phyloP scores from a whole-genome alignment of 305 asterid genomes.

The Fraxinus ornus region DNA sequence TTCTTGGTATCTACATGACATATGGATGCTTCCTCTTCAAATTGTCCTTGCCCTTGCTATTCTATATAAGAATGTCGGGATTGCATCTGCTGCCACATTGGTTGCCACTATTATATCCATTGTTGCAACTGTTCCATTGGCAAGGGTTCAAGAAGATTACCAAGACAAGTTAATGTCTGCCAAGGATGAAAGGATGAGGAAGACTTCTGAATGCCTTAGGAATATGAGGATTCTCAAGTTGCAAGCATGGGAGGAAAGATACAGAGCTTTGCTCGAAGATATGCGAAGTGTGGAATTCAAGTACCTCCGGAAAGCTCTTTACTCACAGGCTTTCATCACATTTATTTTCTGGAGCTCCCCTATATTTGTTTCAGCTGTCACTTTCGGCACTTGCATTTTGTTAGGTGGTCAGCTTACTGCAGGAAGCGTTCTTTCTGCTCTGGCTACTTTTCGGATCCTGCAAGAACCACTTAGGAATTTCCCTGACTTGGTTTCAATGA shows the following conservation, averaged over 20 bases:
- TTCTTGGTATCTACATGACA: constrained; percentile 95
- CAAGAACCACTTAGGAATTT: constrained; percentile 97
- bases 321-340: constrained; percentile 94
- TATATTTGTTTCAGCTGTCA: constrained; percentile 85
- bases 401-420: constrained; percentile 96
- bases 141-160: constrained; percentile 84
- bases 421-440: constrained; percentile 95
- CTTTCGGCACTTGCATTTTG: constrained; percentile 87
- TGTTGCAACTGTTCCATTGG: constrained; percentile 86
- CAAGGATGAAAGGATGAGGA: constrained; percentile 95
- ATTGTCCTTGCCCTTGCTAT: constrained; percentile 91
- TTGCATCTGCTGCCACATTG: constrained; percentile 85
- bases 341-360: constrained; percentile 99
- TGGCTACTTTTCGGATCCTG: constrained; percentile 94
- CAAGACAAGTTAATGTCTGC: constrained; percentile 95
- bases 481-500: constrained; percentile 97
- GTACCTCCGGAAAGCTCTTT: constrained; percentile 85
- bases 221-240: constrained; percentile 91
- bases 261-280: constrained; percentile 72
- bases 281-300: constrained; percentile 88
- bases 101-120: constrained; percentile 87
- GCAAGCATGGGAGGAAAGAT: constrained; percentile 99
- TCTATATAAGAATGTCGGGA: constrained; percentile 91
- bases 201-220: constrained; percentile 92
- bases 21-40: constrained; percentile 99